Conservation (phyloP, 805 yeast species). For the Lipomyces sp. region DNA sequence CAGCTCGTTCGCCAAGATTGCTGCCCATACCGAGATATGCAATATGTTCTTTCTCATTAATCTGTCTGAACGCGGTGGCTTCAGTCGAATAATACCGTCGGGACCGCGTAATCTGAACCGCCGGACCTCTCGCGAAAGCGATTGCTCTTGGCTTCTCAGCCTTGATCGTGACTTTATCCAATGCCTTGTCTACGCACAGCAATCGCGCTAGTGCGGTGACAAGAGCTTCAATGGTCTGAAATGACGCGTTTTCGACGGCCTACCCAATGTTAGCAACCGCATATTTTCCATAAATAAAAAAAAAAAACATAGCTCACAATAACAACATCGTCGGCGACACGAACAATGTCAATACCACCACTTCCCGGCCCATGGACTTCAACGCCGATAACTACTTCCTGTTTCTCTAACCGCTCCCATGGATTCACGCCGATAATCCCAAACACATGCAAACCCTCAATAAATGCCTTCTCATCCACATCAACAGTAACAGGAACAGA, state of each 20-base stretch:
- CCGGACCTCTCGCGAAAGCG: slow-evolving; percentile 85
- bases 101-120: slow-evolving; percentile 69
- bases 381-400: slow-evolving; percentile 67
- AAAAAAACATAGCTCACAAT: slow-evolving; percentile 45
- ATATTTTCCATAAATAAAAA: neutral
- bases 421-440: slow-evolving; percentile 93
- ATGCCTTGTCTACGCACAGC: slow-evolving; percentile 51
- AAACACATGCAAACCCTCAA: slow-evolving; percentile 60
- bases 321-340: slow-evolving; percentile 55
- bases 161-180: slow-evolving; percentile 55
- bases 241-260: slow-evolving; percentile 72
- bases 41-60: slow-evolving; percentile 13
- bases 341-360: slow-evolving; percentile 23
- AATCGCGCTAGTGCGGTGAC: slow-evolving; percentile 72
- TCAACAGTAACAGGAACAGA: slow-evolving; percentile 18
- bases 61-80: slow-evolving; percentile 9
- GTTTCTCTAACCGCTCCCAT: slow-evolving; percentile 82
- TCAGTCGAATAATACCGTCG: slow-evolving; percentile 37
- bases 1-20: slow-evolving; percentile 73
- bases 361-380: slow-evolving; percentile 50
- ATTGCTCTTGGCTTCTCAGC: slow-evolving; percentile 91
- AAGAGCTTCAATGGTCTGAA: slow-evolving; percentile 92
- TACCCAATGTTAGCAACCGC: neutral
- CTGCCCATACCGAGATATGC: slow-evolving; percentile 90
- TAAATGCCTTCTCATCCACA: slow-evolving; percentile 46